These are phyloP conservation scores for Hypoxylon sp. DNA, from an alignment of 2,329 filamentous ascomycete genomes.

Conservation along the genomic window DNA sequence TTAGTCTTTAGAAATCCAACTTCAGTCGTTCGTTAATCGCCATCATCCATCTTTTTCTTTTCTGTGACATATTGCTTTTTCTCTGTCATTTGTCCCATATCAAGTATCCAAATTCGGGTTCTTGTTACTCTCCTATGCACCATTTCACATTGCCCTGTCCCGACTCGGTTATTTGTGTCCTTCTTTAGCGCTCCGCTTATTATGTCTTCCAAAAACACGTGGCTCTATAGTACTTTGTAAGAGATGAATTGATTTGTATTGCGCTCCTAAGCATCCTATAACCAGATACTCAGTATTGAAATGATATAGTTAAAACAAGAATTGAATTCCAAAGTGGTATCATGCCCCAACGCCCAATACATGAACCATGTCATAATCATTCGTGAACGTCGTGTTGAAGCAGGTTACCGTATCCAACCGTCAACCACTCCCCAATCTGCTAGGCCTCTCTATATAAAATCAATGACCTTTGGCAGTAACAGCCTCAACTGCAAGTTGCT, in stretches of 20 bases:
- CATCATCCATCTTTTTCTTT: neutral
- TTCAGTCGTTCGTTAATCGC: constrained; percentile 45
- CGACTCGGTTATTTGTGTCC: no score
- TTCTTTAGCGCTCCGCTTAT: no score
- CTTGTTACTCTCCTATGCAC: no score
- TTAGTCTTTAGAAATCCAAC: constrained; percentile 42
- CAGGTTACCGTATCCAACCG: neutral
- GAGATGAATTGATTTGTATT: neutral
- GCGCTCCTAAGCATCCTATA: neutral
- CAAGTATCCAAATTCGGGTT: no score
- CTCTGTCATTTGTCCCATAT: neutral
- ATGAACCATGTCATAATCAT: constrained; percentile 20
- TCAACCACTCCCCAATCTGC: no score
- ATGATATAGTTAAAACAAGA: constrained; percentile 3
- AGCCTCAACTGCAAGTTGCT: constrained; percentile 74
- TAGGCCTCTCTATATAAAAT: constrained; percentile 5
- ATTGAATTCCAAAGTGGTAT: constrained; percentile 25
- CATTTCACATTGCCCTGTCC: no score
- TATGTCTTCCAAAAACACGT: no score
- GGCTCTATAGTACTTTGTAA: no score
- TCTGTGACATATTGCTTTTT: neutral
- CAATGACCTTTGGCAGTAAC: constrained; percentile 57
- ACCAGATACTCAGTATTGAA: neutral
- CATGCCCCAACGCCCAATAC: constrained; percentile 24
- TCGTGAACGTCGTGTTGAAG: constrained; percentile 16